phyloP scores from a whole-genome alignment of 148 eudicot genomes.

The Silene latifolia region DNA sequence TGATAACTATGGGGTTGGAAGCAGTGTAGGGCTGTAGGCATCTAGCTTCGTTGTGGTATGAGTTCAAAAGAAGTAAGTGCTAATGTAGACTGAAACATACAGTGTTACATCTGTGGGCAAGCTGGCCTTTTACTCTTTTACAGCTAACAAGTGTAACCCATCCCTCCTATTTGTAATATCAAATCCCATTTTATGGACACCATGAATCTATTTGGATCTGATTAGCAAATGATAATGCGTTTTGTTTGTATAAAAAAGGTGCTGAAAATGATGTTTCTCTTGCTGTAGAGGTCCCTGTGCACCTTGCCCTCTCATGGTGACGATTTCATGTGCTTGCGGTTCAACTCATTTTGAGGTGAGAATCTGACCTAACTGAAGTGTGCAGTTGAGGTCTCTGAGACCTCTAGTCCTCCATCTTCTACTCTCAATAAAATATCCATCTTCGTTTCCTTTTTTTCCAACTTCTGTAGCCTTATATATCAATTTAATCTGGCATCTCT shows the following conservation, averaged over 20 bases:
- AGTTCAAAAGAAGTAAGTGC: not conserved
- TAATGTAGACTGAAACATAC: not conserved
- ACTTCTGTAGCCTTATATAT: not conserved
- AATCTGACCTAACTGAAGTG: conserved; percentile 9
- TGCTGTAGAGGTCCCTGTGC: conserved; percentile 92
- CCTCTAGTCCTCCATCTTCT: not conserved
- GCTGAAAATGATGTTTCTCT: conserved; percentile 3
- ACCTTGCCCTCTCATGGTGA: conserved; percentile 98
- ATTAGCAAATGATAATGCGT: not conserved
- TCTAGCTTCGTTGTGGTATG: not conserved
- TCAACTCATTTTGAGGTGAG: conserved; percentile 84
- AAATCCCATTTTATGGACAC: not conserved
- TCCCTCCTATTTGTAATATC: not conserved
- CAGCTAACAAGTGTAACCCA: not conserved
- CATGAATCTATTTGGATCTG: conserved; percentile 3
- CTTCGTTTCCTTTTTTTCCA: not conserved
- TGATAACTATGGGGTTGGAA: not conserved
- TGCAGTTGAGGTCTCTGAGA: not conserved
- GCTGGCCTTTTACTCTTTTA: not conserved
- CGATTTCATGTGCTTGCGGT: conserved; percentile 90
- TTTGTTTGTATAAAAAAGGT: not conserved
- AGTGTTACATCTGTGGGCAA: not conserved
- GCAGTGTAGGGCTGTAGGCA: not conserved
- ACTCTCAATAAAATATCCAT: not conserved
- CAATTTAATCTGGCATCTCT: too few relatives aligned